phyloP scores from a whole-genome alignment of 192 early-diverging fungal genomes.

The Backusella mclennaniae region DNA sequence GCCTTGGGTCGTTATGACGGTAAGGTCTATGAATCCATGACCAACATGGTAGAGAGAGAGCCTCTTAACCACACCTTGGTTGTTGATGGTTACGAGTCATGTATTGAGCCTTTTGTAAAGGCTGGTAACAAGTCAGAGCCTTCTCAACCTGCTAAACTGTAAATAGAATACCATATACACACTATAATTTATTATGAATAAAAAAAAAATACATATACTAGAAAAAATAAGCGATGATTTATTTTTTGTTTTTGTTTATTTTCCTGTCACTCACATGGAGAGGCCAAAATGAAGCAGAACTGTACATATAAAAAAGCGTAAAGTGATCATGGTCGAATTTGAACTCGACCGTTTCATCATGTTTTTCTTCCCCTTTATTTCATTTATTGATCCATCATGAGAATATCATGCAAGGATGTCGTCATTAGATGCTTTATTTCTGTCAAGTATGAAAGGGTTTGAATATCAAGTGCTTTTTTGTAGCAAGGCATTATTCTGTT shows the following conservation, averaged over 20 bases:
- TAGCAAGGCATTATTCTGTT: neutral
- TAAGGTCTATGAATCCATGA: constrained; percentile 76
- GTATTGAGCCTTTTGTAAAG: constrained; percentile 34
- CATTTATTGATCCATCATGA: neutral
- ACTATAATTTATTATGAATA: neutral
- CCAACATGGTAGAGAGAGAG: constrained; percentile 71
- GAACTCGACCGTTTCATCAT: neutral
- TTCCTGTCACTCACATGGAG: neutral
- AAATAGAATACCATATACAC: constrained; percentile 3
- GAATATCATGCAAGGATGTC: neutral
- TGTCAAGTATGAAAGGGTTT: neutral
- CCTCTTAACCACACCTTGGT: constrained; percentile 72
- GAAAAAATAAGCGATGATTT: neutral
- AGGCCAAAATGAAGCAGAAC: neutral
- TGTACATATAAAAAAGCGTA: neutral
- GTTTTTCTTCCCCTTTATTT: no score
- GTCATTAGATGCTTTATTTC: neutral
- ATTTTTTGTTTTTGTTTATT: neutral
- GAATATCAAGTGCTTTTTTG: neutral
- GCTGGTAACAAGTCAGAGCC: constrained; percentile 20
- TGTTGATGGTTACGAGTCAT: constrained; percentile 55
- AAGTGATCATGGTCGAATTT: neutral
- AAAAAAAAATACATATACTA: neutral
- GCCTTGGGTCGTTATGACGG: constrained; percentile 77
- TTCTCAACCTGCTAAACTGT: constrained; percentile 20